Evolutionary conservation across 2,329 filamentous ascomycete genomes (phyloP).

Genomic region (Pyricularia sp.): DNA sequence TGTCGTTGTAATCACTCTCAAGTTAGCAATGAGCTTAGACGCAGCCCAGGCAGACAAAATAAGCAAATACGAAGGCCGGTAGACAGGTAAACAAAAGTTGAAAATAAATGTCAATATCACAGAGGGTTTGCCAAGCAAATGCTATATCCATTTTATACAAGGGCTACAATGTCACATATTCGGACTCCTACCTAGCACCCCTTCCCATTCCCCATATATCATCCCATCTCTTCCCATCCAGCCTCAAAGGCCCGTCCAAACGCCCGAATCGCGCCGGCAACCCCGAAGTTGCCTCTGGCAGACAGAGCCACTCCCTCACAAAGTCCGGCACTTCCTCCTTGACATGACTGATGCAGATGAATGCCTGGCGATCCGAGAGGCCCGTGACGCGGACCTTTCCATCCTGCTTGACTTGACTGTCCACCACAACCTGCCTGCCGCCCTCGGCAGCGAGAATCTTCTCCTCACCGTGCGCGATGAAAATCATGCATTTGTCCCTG

Average conservation of each 20-base stretch:
- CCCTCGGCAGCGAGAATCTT: slow-evolving; percentile 21
- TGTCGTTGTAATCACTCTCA: no score
- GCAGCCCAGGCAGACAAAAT: no score
- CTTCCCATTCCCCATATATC: slow-evolving; percentile 44
- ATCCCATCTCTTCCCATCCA: slow-evolving; percentile 45
- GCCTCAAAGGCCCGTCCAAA: slow-evolving; percentile 46
- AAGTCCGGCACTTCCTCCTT: slow-evolving; percentile 80
- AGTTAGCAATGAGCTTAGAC: no score
- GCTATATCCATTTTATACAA: not conserved
- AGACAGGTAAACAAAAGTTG: no score
- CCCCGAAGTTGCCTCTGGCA: slow-evolving; percentile 62
- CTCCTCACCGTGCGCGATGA: slow-evolving; percentile 54
- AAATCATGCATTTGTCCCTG: slow-evolving; percentile 75
- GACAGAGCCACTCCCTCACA: slow-evolving; percentile 71
- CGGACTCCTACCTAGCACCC: not conserved
- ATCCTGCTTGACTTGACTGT: slow-evolving; percentile 30
- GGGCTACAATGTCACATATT: not conserved
- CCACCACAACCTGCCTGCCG: slow-evolving; percentile 18
- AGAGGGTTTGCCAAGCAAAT: no score
- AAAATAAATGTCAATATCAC: no score
- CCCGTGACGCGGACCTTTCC: slow-evolving; percentile 43
- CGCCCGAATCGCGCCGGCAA: slow-evolving; percentile 49
- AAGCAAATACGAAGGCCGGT: no score
- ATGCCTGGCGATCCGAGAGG: slow-evolving; percentile 56
- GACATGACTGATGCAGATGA: slow-evolving; percentile 87